Percentiles rank a stretch among this genome's conserved stretches.
Evolutionary conservation across 805 yeast species (phyloP).

Genomic region (Pichia pseudocactophila): DNA sequence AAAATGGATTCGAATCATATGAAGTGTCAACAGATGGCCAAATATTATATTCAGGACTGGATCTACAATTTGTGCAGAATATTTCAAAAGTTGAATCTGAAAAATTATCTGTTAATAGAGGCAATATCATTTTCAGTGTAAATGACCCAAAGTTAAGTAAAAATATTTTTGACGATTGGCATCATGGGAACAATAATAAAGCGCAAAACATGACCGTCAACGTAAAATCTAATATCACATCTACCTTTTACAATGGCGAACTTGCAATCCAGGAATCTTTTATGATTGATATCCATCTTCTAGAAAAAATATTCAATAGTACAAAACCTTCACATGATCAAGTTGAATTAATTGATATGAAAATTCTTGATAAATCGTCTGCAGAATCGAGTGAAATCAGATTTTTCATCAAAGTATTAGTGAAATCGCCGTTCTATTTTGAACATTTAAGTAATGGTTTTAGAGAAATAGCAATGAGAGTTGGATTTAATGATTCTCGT

Average conservation of each 20-base stretch:
- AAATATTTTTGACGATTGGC: not conserved
- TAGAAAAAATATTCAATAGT: not conserved
- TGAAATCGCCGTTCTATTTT: not conserved
- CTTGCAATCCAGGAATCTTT: not conserved
- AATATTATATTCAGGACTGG: too few species aligned
- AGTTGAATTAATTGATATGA: not conserved
- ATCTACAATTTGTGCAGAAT: too few species aligned
- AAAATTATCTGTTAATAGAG: too few species aligned
- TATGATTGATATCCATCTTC: not conserved
- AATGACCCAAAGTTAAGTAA: too few species aligned
- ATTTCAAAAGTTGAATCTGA: too few species aligned
- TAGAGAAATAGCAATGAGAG: slow-evolving; percentile 1
- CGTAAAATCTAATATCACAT: not conserved
- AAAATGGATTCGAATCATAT: not conserved
- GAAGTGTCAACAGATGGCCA: too few species aligned
- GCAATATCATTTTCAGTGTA: too few species aligned
- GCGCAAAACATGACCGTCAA: not conserved
- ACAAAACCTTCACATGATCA: not conserved
- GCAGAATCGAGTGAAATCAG: not conserved
- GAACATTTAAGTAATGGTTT: not conserved
- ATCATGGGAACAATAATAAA: not conserved
- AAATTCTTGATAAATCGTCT: not conserved
- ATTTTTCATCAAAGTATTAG: not conserved
- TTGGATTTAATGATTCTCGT: not conserved
- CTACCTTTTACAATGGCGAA: slow-evolving; percentile 6